Evolutionary conservation across 2,329 filamentous ascomycete genomes (phyloP), one percentile per base, ranked within the genome.

Genomic region (Clonostachys chloroleuca): DNA sequence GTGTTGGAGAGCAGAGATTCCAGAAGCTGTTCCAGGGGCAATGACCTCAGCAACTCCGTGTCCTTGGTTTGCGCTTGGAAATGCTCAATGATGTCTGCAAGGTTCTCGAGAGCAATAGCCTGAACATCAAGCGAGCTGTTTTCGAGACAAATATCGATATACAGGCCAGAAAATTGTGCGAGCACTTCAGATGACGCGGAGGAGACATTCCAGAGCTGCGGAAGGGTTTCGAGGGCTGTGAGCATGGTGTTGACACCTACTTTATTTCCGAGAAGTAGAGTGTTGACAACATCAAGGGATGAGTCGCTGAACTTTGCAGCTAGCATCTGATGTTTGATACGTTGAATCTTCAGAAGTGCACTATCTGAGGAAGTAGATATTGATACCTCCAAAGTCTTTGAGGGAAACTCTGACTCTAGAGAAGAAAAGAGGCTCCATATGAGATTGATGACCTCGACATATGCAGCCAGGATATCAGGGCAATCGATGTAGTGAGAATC

Each of bases 381-480:
- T n/a, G 36, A 39, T n/a, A 39, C 17, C 12, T 18, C 14, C 14
- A 39, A 12, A 48, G 14, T 48, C 35, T 4, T 51, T 47, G 17
- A 58, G 49, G 20, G 5, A 30, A 44, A 45, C 20, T 30, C n/a
- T 50, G 66, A 63, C 24, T 30, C 24, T 9, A 30, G 24, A 30
- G 24, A 30, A 30, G 24, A 30, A 10, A 30, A 9, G 24, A 30
- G 24, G 24, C 24, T 10, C 24, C 24, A 30, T 5, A 73, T 58
- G 12, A 70, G 56, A 50, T 77, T 78, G 18, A 70, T 55, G 1
- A 74, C 66, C 51, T 77, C 73, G 2, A 77, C 58, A 41, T 73
- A 74, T 1, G 72, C 68, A 0, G 74, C 70, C 9, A 66, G 57
- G 7, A 76, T 59, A 34, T 77, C 73, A 0, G 72, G 66, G 10